Evolutionary conservation across 2,329 filamentous ascomycete genomes (phyloP).

Genomic region (Colletotrichum paranaense): DNA sequence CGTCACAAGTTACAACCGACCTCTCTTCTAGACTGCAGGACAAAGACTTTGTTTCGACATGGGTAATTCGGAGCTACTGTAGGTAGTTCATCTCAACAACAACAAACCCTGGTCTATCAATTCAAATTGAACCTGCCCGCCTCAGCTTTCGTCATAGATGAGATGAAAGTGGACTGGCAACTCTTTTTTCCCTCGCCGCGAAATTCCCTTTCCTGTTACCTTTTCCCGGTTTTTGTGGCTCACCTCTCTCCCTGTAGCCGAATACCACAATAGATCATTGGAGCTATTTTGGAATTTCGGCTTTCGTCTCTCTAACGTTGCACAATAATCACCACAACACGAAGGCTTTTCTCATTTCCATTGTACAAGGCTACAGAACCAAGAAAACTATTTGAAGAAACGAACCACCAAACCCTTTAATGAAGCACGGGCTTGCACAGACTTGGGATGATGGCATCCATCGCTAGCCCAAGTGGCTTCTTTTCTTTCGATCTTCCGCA

Average conservation of each 20-base stretch:
- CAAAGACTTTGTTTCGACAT: not conserved
- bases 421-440: constrained; percentile 8
- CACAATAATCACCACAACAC: constrained; percentile 16
- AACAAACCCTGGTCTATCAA: not conserved
- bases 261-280: not conserved
- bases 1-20: not conserved
- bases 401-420: not conserved
- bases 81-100: not conserved
- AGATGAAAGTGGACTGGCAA: not conserved
- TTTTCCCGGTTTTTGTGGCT: not conserved
- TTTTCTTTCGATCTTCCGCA: constrained; percentile 1
- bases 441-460: constrained; percentile 16
- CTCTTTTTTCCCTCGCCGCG: not conserved
- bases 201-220: not conserved
- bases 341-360: constrained; percentile 5
- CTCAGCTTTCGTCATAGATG: constrained; percentile 7
- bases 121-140: not conserved
- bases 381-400: not conserved
- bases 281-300: not conserved
- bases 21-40: not conserved
- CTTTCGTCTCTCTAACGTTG: constrained; percentile 1
- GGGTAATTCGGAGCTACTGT: not conserved
- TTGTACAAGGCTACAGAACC: not conserved
- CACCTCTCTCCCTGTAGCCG: not conserved
- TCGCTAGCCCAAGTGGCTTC: not conserved